A percentile compares a stretch with the other conserved stretches of the same genome.
These are phyloP conservation scores for Juncus inflexus DNA, from an alignment of 176 grass and related monocot species.

Conservation along the genomic window DNA sequence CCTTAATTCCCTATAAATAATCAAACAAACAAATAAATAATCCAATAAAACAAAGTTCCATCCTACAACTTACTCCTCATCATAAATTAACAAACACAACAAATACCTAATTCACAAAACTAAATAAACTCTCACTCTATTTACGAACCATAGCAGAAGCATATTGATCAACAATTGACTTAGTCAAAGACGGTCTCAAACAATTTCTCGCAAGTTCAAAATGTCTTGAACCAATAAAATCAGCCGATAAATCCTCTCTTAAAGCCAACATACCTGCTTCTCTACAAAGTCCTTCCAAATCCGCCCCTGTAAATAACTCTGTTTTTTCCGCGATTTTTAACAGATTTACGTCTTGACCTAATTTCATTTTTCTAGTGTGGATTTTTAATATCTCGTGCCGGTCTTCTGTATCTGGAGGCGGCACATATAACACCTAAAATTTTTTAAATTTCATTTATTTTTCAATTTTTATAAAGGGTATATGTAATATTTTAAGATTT, in stretches of 20 bases:
- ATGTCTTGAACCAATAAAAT: conserved; percentile 33
- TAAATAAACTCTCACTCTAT: not conserved
- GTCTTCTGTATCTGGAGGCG: conserved; percentile 60
- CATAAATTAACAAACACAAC: too few species aligned
- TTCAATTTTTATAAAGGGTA: conserved; percentile 13
- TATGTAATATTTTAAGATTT: not conserved
- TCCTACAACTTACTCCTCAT: too few species aligned
- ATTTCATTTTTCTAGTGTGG: conserved; percentile 66
- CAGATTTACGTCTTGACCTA: conserved; percentile 72
- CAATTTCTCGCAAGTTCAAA: conserved; percentile 50
- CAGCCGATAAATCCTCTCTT: conserved; percentile 53
- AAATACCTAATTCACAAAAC: too few species aligned
- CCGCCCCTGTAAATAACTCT: conserved; percentile 68
- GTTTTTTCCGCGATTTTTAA: conserved; percentile 43
- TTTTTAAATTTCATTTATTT: not conserved
- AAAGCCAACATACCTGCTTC: conserved; percentile 72
- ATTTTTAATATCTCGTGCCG: conserved; percentile 63
- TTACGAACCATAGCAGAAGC: conserved; percentile 32
- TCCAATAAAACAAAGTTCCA: too few species aligned
- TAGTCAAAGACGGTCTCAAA: conserved; percentile 54
- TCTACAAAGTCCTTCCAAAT: conserved; percentile 73
- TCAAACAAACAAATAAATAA: too few species aligned
- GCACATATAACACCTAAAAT: conserved; percentile 70
- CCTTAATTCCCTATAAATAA: too few species aligned
- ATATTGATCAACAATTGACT: conserved; percentile 57